A percentile compares a stretch with the other conserved stretches of the same genome.
Evolutionary conservation across 257 asterid species (phyloP).

Genomic region (Ehretia macrophylla): DNA sequence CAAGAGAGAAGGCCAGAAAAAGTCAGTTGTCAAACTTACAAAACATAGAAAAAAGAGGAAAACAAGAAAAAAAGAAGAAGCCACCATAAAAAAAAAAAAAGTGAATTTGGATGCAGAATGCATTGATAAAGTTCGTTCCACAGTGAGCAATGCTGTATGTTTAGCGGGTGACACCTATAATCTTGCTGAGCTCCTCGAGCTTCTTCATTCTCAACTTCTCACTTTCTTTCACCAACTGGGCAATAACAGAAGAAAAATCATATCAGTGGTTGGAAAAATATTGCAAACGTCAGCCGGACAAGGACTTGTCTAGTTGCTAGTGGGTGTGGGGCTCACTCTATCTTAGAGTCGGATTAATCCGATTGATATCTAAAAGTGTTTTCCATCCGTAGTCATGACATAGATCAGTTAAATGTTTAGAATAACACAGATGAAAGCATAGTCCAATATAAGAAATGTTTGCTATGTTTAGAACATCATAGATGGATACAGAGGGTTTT

Average conservation of each 20-base stretch:
- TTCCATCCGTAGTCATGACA: too few species aligned
- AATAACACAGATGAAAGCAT: too few species aligned
- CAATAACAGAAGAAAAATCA: background rate
- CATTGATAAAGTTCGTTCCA: background rate
- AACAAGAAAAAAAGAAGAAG: background rate
- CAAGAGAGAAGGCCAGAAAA: background rate
- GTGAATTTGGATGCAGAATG: too few species aligned
- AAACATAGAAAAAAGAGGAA: background rate
- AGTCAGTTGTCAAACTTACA: background rate
- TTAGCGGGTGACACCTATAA: slow-evolving; percentile 41
- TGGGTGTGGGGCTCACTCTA: too few species aligned
- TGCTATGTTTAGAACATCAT: too few species aligned
- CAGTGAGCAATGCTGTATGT: background rate
- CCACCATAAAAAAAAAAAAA: background rate
- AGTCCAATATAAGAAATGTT: too few species aligned
- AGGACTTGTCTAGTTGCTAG: too few species aligned
- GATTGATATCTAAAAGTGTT: too few species aligned
- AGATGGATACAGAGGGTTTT: too few species aligned
- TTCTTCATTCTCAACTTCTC: slow-evolving; percentile 71
- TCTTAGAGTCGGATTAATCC: too few species aligned
- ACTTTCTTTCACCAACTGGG: slow-evolving; percentile 70
- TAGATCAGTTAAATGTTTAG: too few species aligned
- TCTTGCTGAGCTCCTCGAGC: slow-evolving; percentile 77
- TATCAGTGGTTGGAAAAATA: background rate
- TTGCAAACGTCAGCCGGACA: too few species aligned